Percentiles rank a stretch among this genome's conserved stretches.
Conservation (phyloP, 2,329 filamentous ascomycete species). For the Gnomoniopsis smithogilvyi region DNA sequence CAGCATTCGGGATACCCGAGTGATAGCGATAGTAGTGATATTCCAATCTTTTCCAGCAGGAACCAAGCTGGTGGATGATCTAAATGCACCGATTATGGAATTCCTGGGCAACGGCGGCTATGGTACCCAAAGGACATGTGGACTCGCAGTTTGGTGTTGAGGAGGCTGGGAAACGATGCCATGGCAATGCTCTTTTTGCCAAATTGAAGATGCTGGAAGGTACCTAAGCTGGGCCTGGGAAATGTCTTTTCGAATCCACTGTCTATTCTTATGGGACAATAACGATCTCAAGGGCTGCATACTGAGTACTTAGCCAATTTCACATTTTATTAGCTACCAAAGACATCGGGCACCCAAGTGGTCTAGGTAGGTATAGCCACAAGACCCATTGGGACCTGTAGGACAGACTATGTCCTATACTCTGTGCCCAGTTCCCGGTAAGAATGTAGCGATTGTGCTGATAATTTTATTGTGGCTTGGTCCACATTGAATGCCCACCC, state of each 20-base stretch:
- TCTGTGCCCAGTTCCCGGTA: no score
- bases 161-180: constrained; percentile 26
- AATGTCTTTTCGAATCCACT: constrained; percentile 26
- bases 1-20: constrained; percentile 21
- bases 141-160: constrained; percentile 23
- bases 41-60: constrained; percentile 18
- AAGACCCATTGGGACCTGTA: no score
- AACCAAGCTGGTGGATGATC: constrained; percentile 20
- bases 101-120: constrained; percentile 19
- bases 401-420: no score
- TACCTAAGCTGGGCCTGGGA: constrained; percentile 23
- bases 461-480: no score
- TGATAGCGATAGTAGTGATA: neutral
- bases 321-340: no score
- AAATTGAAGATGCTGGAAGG: no score
- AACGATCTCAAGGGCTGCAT: neutral
- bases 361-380: no score
- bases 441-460: no score
- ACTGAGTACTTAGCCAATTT: no score
- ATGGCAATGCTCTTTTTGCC: constrained; percentile 21
- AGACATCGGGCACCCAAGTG: no score
- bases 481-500: no score
- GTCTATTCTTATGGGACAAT: constrained; percentile 19
- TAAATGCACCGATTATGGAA: constrained; percentile 22
- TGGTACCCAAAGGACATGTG: constrained; percentile 29